phyloP scores from a whole-genome alignment of 805 yeast species.

The Ogataea paradorogensis region DNA sequence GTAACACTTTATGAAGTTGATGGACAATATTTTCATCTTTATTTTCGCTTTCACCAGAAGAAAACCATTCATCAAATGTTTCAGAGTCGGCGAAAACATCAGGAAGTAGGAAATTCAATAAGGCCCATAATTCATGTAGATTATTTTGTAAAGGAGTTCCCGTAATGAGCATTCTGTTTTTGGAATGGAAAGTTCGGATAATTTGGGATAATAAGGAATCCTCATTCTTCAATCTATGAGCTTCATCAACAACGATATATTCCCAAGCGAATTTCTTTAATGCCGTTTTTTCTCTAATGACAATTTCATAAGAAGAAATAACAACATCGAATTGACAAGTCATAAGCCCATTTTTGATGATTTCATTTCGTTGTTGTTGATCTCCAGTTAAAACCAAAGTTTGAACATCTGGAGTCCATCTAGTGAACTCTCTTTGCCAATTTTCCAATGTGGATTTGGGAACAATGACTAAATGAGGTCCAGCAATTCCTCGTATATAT shows the following conservation, averaged over 20 bases:
- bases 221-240: slow-evolving; percentile 79
- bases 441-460: slow-evolving; percentile 81
- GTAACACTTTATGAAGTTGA: slow-evolving; percentile 71
- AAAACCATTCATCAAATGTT: slow-evolving; percentile 75
- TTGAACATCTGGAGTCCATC: slow-evolving; percentile 78
- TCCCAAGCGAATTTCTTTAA: slow-evolving; percentile 71
- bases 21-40: slow-evolving; percentile 49
- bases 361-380: slow-evolving; percentile 58
- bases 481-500: slow-evolving; percentile 54
- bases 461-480: slow-evolving; percentile 74
- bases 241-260: slow-evolving; percentile 77
- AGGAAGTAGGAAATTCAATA: slow-evolving; percentile 71
- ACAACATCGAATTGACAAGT: slow-evolving; percentile 70
- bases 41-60: slow-evolving; percentile 36
- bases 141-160: slow-evolving; percentile 84
- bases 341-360: slow-evolving; percentile 49
- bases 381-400: slow-evolving; percentile 73
- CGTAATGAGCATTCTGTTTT: slow-evolving; percentile 67
- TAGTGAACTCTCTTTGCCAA: slow-evolving; percentile 74
- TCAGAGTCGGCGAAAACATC: slow-evolving; percentile 74
- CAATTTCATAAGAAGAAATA: slow-evolving; percentile 71
- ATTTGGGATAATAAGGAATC: slow-evolving; percentile 71
- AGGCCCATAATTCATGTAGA: slow-evolving; percentile 78
- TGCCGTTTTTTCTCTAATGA: slow-evolving; percentile 67
- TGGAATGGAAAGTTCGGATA: slow-evolving; percentile 67